A percentile compares a stretch with the other conserved stretches of the same genome.
Conservation (phyloP, 1,284 basidiomycete genomes). For the Sporisorium reilianum region DNA sequence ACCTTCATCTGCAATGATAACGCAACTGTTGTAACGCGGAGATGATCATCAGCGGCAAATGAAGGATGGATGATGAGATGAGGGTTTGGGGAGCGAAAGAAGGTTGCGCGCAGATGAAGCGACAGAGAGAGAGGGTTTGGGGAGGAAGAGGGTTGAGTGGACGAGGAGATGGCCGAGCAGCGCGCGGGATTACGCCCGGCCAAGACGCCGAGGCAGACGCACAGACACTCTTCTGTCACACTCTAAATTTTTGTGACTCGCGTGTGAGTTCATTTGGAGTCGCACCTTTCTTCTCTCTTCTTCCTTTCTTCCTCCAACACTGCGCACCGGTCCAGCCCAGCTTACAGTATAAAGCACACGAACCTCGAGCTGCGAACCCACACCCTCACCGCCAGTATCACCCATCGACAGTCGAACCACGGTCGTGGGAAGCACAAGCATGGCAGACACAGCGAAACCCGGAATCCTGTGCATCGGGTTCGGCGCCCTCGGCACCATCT, state of each 20-base stretch:
- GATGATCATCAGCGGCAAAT: not conserved
- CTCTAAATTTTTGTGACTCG: too few relatives aligned
- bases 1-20: not conserved
- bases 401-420: too few relatives aligned
- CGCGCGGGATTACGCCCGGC: not conserved
- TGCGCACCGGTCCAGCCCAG: too few relatives aligned
- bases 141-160: too few relatives aligned
- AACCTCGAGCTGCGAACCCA: not conserved
- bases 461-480: conserved; percentile 72
- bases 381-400: not conserved
- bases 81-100: not conserved
- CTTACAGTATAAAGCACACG: too few relatives aligned
- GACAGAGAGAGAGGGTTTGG: too few relatives aligned
- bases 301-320: too few relatives aligned
- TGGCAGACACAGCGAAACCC: not conserved
- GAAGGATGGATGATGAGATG: not conserved
- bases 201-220: not conserved
- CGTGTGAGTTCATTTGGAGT: too few relatives aligned
- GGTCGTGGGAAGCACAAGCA: too few relatives aligned
- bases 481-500: conserved; percentile 73
- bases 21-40: not conserved
- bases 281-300: too few relatives aligned
- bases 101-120: too few relatives aligned
- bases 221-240: too few relatives aligned
- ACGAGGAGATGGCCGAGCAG: not conserved